These are phyloP conservation scores for Phaeotremella skinneri DNA, from an alignment of 768 basidiomycete species.

Conservation along the genomic window DNA sequence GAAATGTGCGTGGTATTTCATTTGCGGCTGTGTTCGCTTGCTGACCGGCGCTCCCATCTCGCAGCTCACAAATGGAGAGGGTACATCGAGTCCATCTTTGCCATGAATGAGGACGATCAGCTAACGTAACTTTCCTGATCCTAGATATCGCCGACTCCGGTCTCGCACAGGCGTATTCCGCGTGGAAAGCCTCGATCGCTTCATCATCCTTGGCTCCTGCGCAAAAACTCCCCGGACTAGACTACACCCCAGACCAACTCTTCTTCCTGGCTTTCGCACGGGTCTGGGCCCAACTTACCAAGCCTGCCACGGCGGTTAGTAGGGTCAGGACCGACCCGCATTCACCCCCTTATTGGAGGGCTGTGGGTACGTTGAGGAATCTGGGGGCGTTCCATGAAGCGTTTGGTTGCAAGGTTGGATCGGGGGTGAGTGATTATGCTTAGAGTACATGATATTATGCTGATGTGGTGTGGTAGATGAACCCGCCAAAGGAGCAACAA, in stretches of 20 bases:
- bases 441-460: not conserved
- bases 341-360: conserved; percentile 73
- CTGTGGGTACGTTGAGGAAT: conserved; percentile 82
- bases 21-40: no score
- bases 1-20: conserved; percentile 61
- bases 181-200: conserved; percentile 73
- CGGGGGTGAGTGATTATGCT: conserved; percentile 61
- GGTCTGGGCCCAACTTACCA: conserved; percentile 81
- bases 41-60: conserved; percentile 4
- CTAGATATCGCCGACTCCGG: conserved; percentile 50
- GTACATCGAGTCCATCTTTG: conserved; percentile 12
- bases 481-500: conserved; percentile 73
- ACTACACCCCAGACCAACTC: conserved; percentile 65
- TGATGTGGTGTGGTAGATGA: conserved; percentile 57
- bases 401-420: conserved; percentile 72
- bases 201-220: conserved; percentile 60
- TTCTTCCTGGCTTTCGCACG: conserved; percentile 90
- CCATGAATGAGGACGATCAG: not conserved
- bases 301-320: conserved; percentile 70
- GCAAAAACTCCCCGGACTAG: conserved; percentile 70
- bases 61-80: conserved; percentile 49
- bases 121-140: not conserved
- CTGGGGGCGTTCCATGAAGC: conserved; percentile 83
- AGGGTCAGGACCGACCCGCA: conserved; percentile 83
- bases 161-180: conserved; percentile 64